Evolutionary conservation across 768 basidiomycete genomes (phyloP), one percentile per base, ranked within the genome.

Genomic region (Mycena leptocephala): DNA sequence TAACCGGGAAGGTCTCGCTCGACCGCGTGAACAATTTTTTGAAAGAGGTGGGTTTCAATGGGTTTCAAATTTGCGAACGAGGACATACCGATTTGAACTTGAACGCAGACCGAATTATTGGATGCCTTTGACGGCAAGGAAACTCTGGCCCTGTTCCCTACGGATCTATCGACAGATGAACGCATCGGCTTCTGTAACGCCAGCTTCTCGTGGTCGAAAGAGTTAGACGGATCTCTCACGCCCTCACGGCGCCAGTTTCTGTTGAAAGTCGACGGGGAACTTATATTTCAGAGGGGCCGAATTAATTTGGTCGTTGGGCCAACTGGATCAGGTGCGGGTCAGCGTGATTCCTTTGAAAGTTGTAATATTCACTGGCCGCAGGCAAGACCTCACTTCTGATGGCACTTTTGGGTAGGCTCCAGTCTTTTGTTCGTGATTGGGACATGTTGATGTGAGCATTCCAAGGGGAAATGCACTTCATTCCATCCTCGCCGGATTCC

Each of bases 341-440:
- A n/a, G 3, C 22, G 5, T 14, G 87, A 46, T 7, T 95, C 3
- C 13, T 58, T 41, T 37, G 22, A 24, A 67, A 22, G 10, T 11
- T 20, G 14, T 13, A 18, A 43, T 32, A 13, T 32, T 63, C 22
- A 97, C 84, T 96, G 3, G 88, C 91, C 41, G 84, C 86, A 18
- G 93, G 93, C 9, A 94, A 93, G 83, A 93, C 93, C 0, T 92
- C 91, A 0, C 80, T 93, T 43, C 85, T 93, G 26, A 93, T 94
- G 92, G 93, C 93, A 1, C 82, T 93, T 41, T 86, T 93, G 14
- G 88, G 87, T 85, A 74, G 24, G 51, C 95, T 67, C 11, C 48
- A 26, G 78, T 56, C 58, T 80, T 90, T 22, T 35, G 22, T 96
- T 39, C 85, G 26, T 22, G n/a, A 62, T 22, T 2, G 16, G 2